Evolutionary conservation across 331 rosid species (phyloP).

Genomic region (Phaseolus coccineus): DNA sequence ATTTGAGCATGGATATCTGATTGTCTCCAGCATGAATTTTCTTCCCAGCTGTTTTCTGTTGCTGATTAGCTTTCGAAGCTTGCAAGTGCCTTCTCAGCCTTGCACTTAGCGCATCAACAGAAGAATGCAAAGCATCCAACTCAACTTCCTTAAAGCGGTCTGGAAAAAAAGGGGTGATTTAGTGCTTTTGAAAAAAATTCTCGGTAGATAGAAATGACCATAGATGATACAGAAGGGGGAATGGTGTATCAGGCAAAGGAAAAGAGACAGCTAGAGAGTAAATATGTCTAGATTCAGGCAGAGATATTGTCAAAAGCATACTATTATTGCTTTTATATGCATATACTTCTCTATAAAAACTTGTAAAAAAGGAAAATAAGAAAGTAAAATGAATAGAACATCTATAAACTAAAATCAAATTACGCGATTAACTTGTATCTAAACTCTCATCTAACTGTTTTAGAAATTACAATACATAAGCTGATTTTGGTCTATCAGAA

Average conservation of each 20-base stretch:
- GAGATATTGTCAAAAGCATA: constrained; percentile 25
- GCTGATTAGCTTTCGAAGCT: constrained; percentile 58
- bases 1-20: constrained; percentile 76
- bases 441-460: neutral
- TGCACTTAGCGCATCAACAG: constrained; percentile 67
- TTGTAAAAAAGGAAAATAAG: neutral
- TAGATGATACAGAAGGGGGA: constrained; percentile 29
- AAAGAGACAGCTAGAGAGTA: neutral
- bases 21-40: constrained; percentile 58
- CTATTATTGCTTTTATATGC: neutral
- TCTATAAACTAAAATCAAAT: neutral
- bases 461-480: neutral
- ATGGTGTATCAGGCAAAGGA: constrained; percentile 1
- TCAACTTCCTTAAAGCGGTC: constrained; percentile 79
- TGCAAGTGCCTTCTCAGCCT: constrained; percentile 71
- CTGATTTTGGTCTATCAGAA: neutral
- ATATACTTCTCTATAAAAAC: neutral
- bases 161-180: constrained; percentile 43
- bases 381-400: neutral
- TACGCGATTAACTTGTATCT: neutral
- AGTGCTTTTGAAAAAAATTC: neutral
- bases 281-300: constrained; percentile 14
- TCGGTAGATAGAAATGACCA: constrained; percentile 28
- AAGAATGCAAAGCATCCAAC: constrained; percentile 78
- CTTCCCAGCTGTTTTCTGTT: constrained; percentile 58